Evolutionary conservation across 305 asterid species (phyloP), one percentile per base, ranked within the genome.

Genomic region (Coffea humblotiana): DNA sequence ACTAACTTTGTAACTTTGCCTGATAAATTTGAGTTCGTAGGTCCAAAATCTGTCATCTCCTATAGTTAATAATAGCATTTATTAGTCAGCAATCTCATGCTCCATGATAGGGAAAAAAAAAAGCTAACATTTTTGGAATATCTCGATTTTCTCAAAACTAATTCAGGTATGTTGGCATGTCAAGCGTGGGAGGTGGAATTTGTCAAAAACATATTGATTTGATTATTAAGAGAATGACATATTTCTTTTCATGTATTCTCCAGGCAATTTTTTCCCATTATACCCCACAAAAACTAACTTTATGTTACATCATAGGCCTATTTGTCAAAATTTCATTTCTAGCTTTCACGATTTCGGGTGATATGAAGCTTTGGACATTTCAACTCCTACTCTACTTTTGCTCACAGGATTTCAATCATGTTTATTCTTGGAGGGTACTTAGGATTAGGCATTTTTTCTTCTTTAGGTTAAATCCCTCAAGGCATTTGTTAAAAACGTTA

Each of bases 291-390:
- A 32, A 0, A 16, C 3, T 49, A 5, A 43, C 79, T 76, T 76
- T 76, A 61, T 45, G 71, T 76, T 23, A 75, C 73, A 66, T 65
- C 80, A 49, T 25, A 56, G 8, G 19, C 74, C 48, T 77, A 37
- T 78, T 68, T 77, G 23, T 78, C 77, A 58, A 75, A 75, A 37
- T 40, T 40, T 68, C 56, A 3, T 2, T 8, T 37, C 48, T 32
- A 11, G 6, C 11, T 35, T 66, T 45, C 79, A 27, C 49, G 45
- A 51, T 67, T 23, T 52, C n/a, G 11, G 15, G 58, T 68, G 74
- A 29, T 67, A 35, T 37, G 25, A 54, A 78, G 70, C 58, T 68
- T 45, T 76, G 16, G 78, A 25, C 71, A 61, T 76, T 76, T 76
- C 79, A 61, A 76, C 60, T 76, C 29, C 71, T 14, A 45, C 71